Base-by-base conservation (phyloP, 177 flowering plant genomes). In the Vitis hybrid region DNA sequence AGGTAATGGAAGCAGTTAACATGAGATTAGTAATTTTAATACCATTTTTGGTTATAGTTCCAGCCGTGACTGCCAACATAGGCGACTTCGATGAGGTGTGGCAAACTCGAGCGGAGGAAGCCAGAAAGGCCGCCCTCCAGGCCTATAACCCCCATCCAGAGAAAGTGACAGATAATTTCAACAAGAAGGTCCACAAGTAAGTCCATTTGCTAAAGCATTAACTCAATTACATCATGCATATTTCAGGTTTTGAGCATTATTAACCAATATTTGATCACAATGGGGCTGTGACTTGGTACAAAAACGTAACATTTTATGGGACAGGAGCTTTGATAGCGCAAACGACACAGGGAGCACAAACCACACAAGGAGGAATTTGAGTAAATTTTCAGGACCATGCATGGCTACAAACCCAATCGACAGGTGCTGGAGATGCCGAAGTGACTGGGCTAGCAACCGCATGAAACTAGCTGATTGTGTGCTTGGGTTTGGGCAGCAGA, bases 391-490 rank as follows among this genome's bases (percentile, higher is more conserved):
- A 0, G 84, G 86, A 0, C 70, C 65, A 30, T 89, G 93, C 78
- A 3, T 48, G 52, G 87, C 90, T 0, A 83, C 87, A 1, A 89
- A 87, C 81, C 93, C 93, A 1, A 88, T 91, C 4, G 94, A 91
- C 66, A 66, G 83, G 15, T 91, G 97, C 77, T 91, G 94, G 97
- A 72, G 97, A 70, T 91, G 97, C 74, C 49, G 69, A 5, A 60
- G 59, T 2, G 21, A 84, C 55, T 91, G 94, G 97, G 82, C 81
- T 4, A 14, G 45, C 1, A 68, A 88, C 74, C 83, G 91, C 5
- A 77, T 77, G 86, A 70, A 48, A 78, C 75, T 88, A 12, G 88
- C 90, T 1, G 49, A 59, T 1, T 91, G 97, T 54, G 93, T 59
- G 61, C 79, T 82, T 0, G 94, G 94, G 1, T 89, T 91, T 40